Conservation (phyloP, 2,329 filamentous ascomycete species). For the Erysiphe pulchra region DNA sequence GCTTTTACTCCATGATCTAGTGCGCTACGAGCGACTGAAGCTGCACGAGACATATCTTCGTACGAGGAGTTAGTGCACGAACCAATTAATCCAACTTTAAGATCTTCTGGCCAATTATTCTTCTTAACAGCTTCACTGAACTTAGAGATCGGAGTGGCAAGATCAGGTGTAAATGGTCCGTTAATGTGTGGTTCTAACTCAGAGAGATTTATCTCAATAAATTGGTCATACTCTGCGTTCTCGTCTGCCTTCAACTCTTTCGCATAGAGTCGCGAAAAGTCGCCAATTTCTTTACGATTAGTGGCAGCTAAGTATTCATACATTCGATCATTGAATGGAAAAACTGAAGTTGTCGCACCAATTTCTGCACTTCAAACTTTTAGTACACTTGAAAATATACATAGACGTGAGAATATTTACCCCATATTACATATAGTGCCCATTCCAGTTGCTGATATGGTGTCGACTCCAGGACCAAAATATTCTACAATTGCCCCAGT, state of each 20-base stretch:
- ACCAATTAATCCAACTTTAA: slow-evolving; percentile 91
- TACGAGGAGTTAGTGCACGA: slow-evolving; percentile 86
- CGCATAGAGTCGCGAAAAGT: slow-evolving; percentile 66
- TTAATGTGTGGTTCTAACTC: slow-evolving; percentile 97
- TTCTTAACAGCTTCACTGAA: slow-evolving; percentile 84
- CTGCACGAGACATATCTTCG: slow-evolving; percentile 80
- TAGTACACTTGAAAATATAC: neutral
- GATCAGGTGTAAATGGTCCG: slow-evolving; percentile 93
- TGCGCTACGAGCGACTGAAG: slow-evolving; percentile 76
- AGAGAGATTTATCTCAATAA: slow-evolving; percentile 86
- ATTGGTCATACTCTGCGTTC: slow-evolving; percentile 81
- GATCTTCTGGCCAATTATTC: slow-evolving; percentile 87
- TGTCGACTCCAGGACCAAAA: slow-evolving; percentile 42
- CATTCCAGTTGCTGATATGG: slow-evolving; percentile 63
- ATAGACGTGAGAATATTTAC: slow-evolving; percentile 26
- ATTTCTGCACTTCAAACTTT: slow-evolving; percentile 28
- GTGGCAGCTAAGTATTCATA: slow-evolving; percentile 85
- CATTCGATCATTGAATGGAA: slow-evolving; percentile 97
- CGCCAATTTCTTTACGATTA: slow-evolving; percentile 72
- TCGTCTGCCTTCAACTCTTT: slow-evolving; percentile 69
- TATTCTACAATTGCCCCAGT: slow-evolving; percentile 80
- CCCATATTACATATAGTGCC: slow-evolving; percentile 34
- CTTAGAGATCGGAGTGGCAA: slow-evolving; percentile 93
- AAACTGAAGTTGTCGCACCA: slow-evolving; percentile 73
- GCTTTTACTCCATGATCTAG: slow-evolving; percentile 82